These are phyloP conservation scores for Curvularia eragrostidis DNA, from an alignment of 2,329 filamentous ascomycete genomes.

Conservation along the genomic window DNA sequence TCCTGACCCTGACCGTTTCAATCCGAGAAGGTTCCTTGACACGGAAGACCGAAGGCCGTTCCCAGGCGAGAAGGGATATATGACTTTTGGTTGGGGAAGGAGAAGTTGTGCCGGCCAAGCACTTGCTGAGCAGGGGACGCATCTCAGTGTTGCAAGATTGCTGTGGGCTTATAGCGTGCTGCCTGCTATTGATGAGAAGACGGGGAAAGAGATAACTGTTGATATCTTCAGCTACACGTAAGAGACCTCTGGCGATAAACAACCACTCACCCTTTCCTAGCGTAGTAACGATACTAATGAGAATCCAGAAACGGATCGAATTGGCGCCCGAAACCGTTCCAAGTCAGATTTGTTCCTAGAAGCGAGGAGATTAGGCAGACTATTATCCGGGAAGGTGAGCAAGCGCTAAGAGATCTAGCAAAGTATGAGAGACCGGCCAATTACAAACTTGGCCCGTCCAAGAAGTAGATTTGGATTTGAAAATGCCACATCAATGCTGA, in stretches of 20 bases:
- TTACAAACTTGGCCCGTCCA: constrained; percentile 1
- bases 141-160: constrained; percentile 62
- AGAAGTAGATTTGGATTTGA: background rate
- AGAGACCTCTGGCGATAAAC: background rate
- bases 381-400: background rate
- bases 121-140: constrained; percentile 65
- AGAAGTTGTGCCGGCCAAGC: constrained; percentile 65
- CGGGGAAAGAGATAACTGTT: constrained; percentile 59
- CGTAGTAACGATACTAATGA: background rate
- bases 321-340: constrained; percentile 4
- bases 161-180: constrained; percentile 64
- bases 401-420: background rate
- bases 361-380: constrained; percentile 5
- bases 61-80: constrained; percentile 57
- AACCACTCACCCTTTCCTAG: background rate
- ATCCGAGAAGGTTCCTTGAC: constrained; percentile 17
- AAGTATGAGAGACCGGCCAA: constrained; percentile 4
- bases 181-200: constrained; percentile 46
- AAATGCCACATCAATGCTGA: background rate
- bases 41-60: constrained; percentile 37
- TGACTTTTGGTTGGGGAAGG: constrained; percentile 62
- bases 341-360: constrained; percentile 4
- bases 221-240: constrained; percentile 52
- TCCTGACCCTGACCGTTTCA: constrained; percentile 7
- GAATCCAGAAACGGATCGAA: constrained; percentile 5